Evolutionary conservation across 2,329 filamentous ascomycete species (phyloP), one percentile per base, ranked within the genome.

Genomic region (Cordyceps javanica): DNA sequence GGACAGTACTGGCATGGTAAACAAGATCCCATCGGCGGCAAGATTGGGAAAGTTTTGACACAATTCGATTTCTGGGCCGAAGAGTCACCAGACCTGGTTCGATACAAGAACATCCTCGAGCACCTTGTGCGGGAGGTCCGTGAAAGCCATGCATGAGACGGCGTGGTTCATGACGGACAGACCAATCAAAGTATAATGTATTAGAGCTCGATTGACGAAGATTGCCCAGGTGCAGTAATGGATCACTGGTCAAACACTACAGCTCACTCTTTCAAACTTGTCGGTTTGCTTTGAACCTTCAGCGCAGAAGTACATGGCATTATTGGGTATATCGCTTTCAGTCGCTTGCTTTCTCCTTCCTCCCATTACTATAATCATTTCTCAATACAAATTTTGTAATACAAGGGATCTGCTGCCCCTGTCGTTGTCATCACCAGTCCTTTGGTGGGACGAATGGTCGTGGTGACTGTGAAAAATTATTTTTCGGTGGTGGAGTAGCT

Each of bases 61-160:
- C 61, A 63, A 26, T 61, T 65, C 32, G 58, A 61, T 21, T 63
- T 64, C 32, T 63, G 63, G 62, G 59, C 59, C 3, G 60, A 53
- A 14, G 61, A 65, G 42, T 54, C 59, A 7, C 61, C 60, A 14
- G 62, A 62, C 32, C 38, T 64, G 41, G 6, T 60, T 26, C 50
- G 49, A 5, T 61, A 65, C 38, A 60, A 55, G 21, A 45, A 63
- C 2, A 45, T 61, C 6, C 46, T 62, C 34, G 60, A 63, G 44
- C 9, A 34, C 4, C 51, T 60, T 16, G 58, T 60, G 16, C 49
- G 60, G 13, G 63, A 65, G 23, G 41, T 60, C 2, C 56, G 63
- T 23, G 59, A 60, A 30, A 59, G 48, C 9, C 53, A 45, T n/a
- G 36, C 23, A 14, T 57, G 30, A 45, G 28, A 11, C 2, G 16